Base-by-base conservation (phyloP, 345 rosid species). In the Camelina sativa region DNA sequence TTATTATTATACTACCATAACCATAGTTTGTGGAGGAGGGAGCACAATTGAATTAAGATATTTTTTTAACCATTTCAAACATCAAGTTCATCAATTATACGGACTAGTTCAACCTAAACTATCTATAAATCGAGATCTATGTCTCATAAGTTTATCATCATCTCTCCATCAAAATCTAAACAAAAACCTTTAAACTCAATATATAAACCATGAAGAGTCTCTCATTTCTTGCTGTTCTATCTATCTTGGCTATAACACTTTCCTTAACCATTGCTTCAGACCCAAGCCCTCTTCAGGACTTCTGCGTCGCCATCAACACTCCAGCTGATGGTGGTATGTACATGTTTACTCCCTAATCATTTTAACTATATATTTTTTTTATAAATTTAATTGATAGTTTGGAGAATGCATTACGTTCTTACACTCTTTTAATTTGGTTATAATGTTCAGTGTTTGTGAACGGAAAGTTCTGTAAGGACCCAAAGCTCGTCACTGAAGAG, bases 211-310 rank as follows among this genome's bases (percentile, higher is more conserved):
- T 71, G 75, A 71, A 61, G 13, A 60, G 19, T 37, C 20, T 72
- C 43, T 25, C 41, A 23, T 6, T 61, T 61, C 61, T 61, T 37
- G 17, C 15, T 38, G 0, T 8, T 50, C 7, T 71, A 2, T 61
- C 68, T 50, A 5, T 61, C 19, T 61, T 71, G 41, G 67, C 61
- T 16, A 16, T 71, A 30, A 71, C 51, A 20, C 8, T 71, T 37
- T 5, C 60, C 25, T 50, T 71, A 61, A 12, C 60, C 61, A 60
- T 4, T 37, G 61, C 75, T 61, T 61, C 67, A 2, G 68, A 71
- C 10, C 75, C 68, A 61, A 61, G 41, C 68, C 68, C 50, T 15
- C 41, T 71, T 60, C 75, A 61, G 6, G 75, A 71, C 75, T 71
- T 71, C 4, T 71, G 75, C 4, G 68, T 71, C 1, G 51, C 15